These are phyloP conservation scores for Lactarius tabidus DNA, from an alignment of 768 basidiomycete species.

Conservation along the genomic window DNA sequence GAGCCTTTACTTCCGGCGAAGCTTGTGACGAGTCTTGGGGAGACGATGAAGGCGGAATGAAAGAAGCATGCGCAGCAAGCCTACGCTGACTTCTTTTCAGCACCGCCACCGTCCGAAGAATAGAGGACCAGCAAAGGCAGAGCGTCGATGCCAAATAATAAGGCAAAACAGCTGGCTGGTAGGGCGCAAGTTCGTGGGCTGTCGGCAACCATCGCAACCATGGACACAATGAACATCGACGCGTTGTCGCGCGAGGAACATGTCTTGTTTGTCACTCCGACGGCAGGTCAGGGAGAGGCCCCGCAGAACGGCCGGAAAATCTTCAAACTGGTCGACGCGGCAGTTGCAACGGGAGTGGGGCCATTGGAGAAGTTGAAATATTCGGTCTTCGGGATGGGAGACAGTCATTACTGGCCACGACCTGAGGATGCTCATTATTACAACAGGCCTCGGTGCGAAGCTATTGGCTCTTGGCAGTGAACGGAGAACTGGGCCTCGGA, in stretches of 20 bases:
- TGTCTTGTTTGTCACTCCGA: constrained; percentile 85
- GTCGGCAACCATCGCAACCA: constrained; percentile 62
- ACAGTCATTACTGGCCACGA: constrained; percentile 99
- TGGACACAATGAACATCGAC: constrained; percentile 80
- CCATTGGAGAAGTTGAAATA: constrained; percentile 64
- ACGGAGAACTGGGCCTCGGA: constrained; percentile 75
- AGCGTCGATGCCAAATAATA: constrained; percentile 95
- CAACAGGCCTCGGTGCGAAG: constrained; percentile 86
- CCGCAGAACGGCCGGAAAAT: constrained; percentile 94
- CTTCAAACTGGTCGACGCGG: constrained; percentile 79
- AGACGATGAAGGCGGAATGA: constrained; percentile 78
- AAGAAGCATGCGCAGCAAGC: constrained; percentile 76
- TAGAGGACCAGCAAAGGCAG: constrained; percentile 90
- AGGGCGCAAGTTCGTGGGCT: constrained; percentile 85
- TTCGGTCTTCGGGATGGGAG: constrained; percentile 92
- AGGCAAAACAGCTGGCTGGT: constrained; percentile 80
- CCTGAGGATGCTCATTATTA: constrained; percentile 97
- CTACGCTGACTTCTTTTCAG: constrained; percentile 78
- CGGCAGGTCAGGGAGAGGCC: constrained; percentile 95
- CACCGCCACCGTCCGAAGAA: constrained; percentile 83
- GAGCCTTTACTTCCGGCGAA: constrained; percentile 78
- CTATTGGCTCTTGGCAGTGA: constrained; percentile 77
- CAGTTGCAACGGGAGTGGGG: constrained; percentile 51
- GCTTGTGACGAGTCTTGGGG: constrained; percentile 79
- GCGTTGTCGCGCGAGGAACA: constrained; percentile 59